Evolutionary conservation across 257 asterid species (phyloP), one percentile per base, ranked within the genome.

Genomic region (Penstemon newberryi): DNA sequence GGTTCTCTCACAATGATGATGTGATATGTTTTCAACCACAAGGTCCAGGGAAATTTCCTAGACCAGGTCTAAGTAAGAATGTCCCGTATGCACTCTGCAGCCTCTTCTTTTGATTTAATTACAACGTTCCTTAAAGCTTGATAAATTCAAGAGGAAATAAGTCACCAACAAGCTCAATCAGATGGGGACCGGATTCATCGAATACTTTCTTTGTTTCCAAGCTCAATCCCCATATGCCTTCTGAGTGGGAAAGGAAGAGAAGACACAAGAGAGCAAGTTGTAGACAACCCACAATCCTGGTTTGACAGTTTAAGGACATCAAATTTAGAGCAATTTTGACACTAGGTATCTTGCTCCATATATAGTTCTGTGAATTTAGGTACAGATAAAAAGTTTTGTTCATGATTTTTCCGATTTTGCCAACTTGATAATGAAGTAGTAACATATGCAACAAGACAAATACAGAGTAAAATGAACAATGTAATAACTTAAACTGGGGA

Each of bases 241-340:
- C 83, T 79, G 65, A 94, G 60, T 44, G 88, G 69, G 59, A 60
- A 61, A 70, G 99, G 97, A 66, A 94, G 96, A 63, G 70, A 75
- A 62, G 93, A 84, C 56, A 84, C 86, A 3, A 87, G 82, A 52
- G 84, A 72, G 72, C 81, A 15, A 18, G 96, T 76, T 62, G 86
- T 77, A 47, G 88, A 72, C 66, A 68, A 52, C 46, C 87, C 93
- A 70, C 86, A 81, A 71, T 89, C 99, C 95, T 92, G 86, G 65
- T 60, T 78, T 56, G 64, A 69, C 65, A 75, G 67, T 70, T 60
- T 56, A 60, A 73, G 40, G 64, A 64, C 46, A 70, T 72, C 62
- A 82, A 56, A 55, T 41, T 40, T 46, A 56, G 55, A 49, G 49
- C 49, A 69, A 61, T 7, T 45, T 46, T 18, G 55, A 10, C 50